Percentiles rank a stretch among this genome's conserved stretches.
Evolutionary conservation across 225 moss, liverwort and hornwort genomes (phyloP).

Genomic region (Asterella californica): DNA sequence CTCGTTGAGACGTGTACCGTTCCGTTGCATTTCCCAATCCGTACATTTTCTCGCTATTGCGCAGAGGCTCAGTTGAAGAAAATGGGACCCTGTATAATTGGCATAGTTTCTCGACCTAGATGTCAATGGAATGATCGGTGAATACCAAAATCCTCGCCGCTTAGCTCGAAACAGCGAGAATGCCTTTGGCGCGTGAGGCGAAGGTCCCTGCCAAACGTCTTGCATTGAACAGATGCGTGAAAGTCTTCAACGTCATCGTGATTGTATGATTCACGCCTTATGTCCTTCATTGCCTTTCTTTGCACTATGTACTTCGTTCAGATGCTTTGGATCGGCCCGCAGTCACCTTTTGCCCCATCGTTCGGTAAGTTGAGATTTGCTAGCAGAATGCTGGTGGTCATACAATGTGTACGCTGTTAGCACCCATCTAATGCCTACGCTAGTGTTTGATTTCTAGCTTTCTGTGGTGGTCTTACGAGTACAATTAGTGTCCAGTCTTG

Average conservation of each 20-base stretch:
- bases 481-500: not conserved
- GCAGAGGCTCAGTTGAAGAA: not conserved
- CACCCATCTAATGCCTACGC: not conserved
- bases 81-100: not conserved
- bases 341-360: not conserved
- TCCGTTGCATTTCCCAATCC: not conserved
- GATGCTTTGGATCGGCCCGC: not conserved
- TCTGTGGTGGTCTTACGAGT: not conserved
- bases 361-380: not conserved
- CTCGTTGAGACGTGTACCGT: conserved; percentile 3
- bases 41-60: not conserved
- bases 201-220: conserved; percentile 41
- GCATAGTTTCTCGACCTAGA: not conserved
- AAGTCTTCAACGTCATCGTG: conserved; percentile 38
- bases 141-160: not conserved
- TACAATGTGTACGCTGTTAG: not conserved
- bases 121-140: not conserved
- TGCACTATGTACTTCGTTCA: not conserved
- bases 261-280: conserved; percentile 36
- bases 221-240: conserved; percentile 33
- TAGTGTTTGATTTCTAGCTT: not conserved
- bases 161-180: conserved; percentile 14
- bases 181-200: conserved; percentile 54
- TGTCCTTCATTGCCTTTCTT: not conserved
- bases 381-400: not conserved